phyloP scores from a whole-genome alignment of 495 filamentous ascomycete species.

The Extremus antarcticus region DNA sequence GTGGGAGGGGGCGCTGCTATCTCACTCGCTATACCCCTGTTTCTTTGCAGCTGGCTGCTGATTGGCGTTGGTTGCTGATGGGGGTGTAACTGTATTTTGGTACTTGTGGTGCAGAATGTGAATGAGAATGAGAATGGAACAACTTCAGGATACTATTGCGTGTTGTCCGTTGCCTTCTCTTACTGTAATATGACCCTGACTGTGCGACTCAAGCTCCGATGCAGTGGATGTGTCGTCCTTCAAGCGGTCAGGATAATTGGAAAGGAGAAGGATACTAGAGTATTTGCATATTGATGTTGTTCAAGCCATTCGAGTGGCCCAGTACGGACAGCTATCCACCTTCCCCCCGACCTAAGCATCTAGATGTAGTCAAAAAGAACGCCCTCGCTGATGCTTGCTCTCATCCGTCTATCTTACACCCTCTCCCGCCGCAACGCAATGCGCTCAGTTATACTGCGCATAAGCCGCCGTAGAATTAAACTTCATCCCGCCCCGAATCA shows the following conservation, averaged over 20 bases:
- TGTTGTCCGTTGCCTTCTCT: too few species aligned
- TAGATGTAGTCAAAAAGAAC: not conserved
- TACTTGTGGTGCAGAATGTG: too few species aligned
- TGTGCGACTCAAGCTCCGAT: too few species aligned
- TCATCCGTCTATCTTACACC: not conserved
- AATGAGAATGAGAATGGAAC: too few species aligned
- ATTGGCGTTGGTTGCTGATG: not conserved
- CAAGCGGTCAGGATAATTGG: too few species aligned
- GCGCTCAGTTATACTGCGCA: conserved; percentile 89
- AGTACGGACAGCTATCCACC: not conserved
- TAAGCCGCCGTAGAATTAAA: conserved; percentile 98
- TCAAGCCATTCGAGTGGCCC: not conserved
- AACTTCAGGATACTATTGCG: too few species aligned
- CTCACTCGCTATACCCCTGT: not conserved
- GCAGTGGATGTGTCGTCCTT: too few species aligned
- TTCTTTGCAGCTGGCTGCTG: not conserved
- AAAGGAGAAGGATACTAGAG: too few species aligned
- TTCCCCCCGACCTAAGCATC: not conserved
- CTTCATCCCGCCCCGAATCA: conserved; percentile 98
- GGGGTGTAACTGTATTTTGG: too few species aligned
- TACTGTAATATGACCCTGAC: too few species aligned
- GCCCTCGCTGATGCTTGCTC: not conserved
- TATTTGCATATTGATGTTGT: too few species aligned
- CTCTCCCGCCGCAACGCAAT: not conserved
- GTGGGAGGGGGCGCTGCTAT: too few species aligned